Conservation (phyloP, 805 yeast genomes). For the Sporopachydermia lactativora region DNA sequence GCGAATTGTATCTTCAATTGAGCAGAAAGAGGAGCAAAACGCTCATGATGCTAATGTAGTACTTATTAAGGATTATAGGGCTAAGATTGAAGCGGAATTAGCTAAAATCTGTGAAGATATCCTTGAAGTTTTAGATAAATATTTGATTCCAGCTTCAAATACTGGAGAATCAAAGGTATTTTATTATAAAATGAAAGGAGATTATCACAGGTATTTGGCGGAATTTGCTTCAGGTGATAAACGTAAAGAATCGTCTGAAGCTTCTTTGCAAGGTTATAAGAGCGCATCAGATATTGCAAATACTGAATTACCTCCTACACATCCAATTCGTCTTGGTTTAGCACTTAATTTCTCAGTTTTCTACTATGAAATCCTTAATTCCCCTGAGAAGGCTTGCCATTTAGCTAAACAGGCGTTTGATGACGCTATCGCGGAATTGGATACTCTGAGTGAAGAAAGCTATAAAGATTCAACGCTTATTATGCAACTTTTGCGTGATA, state of each 20-base stretch:
- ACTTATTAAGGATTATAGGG: slow-evolving; percentile 88
- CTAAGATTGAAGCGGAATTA: slow-evolving; percentile 89
- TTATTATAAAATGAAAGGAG: slow-evolving; percentile 99
- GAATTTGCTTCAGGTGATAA: slow-evolving; percentile 90
- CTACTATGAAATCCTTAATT: slow-evolving; percentile 84
- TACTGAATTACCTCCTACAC: slow-evolving; percentile 97
- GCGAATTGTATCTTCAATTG: slow-evolving; percentile 98
- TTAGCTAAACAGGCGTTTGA: slow-evolving; percentile 92
- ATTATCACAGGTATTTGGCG: slow-evolving; percentile 97
- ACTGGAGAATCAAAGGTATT: slow-evolving; percentile 97
- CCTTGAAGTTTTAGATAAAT: slow-evolving; percentile 72
- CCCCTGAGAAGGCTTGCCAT: slow-evolving; percentile 93
- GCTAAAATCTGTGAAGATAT: slow-evolving; percentile 94
- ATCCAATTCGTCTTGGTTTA: slow-evolving; percentile 95
- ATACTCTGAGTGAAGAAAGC: slow-evolving; percentile 84
- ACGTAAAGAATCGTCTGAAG: slow-evolving; percentile 88
- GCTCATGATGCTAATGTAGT: slow-evolving; percentile 89
- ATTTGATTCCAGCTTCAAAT: slow-evolving; percentile 89
- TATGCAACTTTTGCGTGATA: slow-evolving; percentile 90
- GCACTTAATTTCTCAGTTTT: slow-evolving; percentile 88
- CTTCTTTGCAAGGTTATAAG: slow-evolving; percentile 91
- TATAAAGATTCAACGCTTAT: slow-evolving; percentile 88
- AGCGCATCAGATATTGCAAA: slow-evolving; percentile 96
- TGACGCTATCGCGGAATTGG: slow-evolving; percentile 91
- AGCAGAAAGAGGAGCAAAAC: slow-evolving; percentile 80